A percentile compares a stretch with the other conserved stretches of the same genome.
Conservation (phyloP, 2,329 filamentous ascomycete genomes). For the Dryadomyces sulphureus region DNA sequence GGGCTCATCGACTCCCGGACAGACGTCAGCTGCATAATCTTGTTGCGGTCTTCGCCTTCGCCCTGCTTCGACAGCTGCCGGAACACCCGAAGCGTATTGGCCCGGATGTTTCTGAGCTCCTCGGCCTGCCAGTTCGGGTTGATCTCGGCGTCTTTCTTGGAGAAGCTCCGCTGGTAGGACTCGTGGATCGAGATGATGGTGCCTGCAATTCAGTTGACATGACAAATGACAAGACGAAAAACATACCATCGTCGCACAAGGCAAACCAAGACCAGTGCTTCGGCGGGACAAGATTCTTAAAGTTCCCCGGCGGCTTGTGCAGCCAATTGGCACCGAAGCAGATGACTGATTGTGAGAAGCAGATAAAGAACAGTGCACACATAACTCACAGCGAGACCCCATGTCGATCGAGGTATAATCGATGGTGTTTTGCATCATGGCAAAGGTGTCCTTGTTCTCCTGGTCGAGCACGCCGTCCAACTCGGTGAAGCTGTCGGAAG, state of each 20-base stretch:
- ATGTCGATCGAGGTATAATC: conserved; percentile 63
- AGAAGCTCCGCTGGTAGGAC: conserved; percentile 21
- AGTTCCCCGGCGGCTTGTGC: conserved; percentile 19
- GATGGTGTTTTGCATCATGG: conserved; percentile 55
- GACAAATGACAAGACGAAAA: not conserved
- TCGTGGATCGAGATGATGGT: conserved; percentile 60
- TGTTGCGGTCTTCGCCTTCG: conserved; percentile 21
- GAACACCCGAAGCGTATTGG: conserved; percentile 23
- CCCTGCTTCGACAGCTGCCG: conserved; percentile 22
- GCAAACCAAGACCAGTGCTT: conserved; percentile 57
- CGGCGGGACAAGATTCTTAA: conserved; percentile 22
- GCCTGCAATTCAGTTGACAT: conserved; percentile 27
- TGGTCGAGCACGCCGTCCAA: not conserved
- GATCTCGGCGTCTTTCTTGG: conserved; percentile 12
- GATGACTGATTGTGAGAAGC: conserved; percentile 29
- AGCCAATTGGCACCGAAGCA: conserved; percentile 59
- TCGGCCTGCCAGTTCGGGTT: conserved; percentile 11
- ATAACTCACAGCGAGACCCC: conserved; percentile 41
- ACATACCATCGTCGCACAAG: conserved; percentile 46
- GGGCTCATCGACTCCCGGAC: conserved; percentile 18
- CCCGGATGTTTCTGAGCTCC: conserved; percentile 21
- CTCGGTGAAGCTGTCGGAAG: not conserved
- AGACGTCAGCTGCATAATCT: conserved; percentile 26
- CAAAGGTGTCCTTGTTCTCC: conserved; percentile 21
- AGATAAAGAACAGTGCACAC: not conserved